Percentiles rank a stretch among this genome's conserved stretches.
Evolutionary conservation across 805 yeast genomes (phyloP).

Genomic region (Metschnikowia lochheadii): DNA sequence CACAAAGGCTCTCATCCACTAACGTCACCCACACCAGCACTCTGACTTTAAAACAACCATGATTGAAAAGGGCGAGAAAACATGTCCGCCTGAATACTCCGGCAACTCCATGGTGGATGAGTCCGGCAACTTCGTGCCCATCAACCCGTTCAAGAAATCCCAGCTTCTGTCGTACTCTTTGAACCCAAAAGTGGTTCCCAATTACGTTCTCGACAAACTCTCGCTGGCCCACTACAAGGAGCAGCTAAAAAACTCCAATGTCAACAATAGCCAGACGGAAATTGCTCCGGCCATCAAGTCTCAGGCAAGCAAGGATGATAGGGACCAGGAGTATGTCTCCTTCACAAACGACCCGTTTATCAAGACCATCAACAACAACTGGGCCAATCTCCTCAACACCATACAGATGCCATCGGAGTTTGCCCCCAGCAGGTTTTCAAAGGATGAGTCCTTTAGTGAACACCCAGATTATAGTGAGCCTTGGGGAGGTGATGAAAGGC

Average conservation of each 20-base stretch:
- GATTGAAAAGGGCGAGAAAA: constrained; percentile 1
- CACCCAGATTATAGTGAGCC: constrained; percentile 43
- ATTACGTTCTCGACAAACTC: constrained; percentile 60
- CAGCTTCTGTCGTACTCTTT: constrained; percentile 32
- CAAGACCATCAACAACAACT: constrained; percentile 40
- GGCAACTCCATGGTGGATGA: constrained; percentile 9
- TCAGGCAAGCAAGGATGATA: constrained; percentile 10
- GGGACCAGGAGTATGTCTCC: constrained; percentile 31
- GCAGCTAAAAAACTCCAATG: constrained; percentile 30
- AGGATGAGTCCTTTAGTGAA: constrained; percentile 23
- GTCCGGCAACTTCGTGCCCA: constrained; percentile 10
- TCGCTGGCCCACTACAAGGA: constrained; percentile 39
- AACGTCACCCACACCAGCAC: background rate
- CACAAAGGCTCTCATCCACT: constrained; percentile 3
- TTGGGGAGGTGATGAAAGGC: constrained; percentile 72
- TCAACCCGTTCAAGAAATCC: constrained; percentile 26
- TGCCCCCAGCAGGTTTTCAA: constrained; percentile 25
- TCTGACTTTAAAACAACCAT: background rate
- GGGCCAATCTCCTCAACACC: constrained; percentile 49
- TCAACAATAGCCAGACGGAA: constrained; percentile 19
- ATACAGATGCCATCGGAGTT: constrained; percentile 42
- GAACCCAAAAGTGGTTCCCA: constrained; percentile 46
- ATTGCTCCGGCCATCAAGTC: constrained; percentile 7
- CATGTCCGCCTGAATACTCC: background rate
- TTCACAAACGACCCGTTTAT: constrained; percentile 38